Evolutionary conservation across 345 rosid species (phyloP).

Genomic region (Ceriops zippeliana): DNA sequence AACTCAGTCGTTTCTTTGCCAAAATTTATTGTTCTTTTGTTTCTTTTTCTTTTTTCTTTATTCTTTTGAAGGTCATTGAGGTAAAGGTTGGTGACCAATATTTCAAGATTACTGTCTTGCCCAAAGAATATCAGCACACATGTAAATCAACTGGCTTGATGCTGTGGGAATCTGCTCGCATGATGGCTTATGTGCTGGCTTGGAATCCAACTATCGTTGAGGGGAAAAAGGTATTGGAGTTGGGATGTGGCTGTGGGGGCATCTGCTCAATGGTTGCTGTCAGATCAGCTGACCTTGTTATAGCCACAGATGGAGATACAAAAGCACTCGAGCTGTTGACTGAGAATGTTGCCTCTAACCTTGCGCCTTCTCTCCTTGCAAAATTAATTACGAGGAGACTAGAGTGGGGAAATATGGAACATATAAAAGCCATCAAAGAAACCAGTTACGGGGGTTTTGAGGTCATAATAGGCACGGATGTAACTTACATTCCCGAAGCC

Average conservation of each 20-base stretch:
- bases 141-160: constrained; percentile 90
- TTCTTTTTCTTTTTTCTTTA: constrained; percentile 5
- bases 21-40: not conserved
- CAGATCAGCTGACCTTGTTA: constrained; percentile 53
- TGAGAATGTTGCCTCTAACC: constrained; percentile 54
- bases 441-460: constrained; percentile 52
- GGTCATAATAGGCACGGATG: constrained; percentile 79
- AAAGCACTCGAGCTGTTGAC: constrained; percentile 55
- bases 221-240: constrained; percentile 64
- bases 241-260: constrained; percentile 81
- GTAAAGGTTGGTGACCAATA: constrained; percentile 37
- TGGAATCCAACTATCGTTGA: constrained; percentile 67
- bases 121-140: constrained; percentile 83
- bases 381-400: constrained; percentile 52
- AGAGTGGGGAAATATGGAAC: constrained; percentile 69
- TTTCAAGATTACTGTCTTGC: constrained; percentile 54
- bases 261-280: constrained; percentile 88
- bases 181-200: constrained; percentile 72
- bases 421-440: constrained; percentile 48
- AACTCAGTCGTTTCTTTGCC: not conserved
- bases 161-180: constrained; percentile 91
- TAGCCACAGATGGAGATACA: constrained; percentile 74
- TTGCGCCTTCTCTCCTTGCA: constrained; percentile 33
- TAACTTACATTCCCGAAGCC: constrained; percentile 67
- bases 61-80: constrained; percentile 41